Evolutionary conservation across 140 eudicot species (phyloP), one percentile per base, ranked within the genome.

Genomic region (Erigeron philadelphicus): DNA sequence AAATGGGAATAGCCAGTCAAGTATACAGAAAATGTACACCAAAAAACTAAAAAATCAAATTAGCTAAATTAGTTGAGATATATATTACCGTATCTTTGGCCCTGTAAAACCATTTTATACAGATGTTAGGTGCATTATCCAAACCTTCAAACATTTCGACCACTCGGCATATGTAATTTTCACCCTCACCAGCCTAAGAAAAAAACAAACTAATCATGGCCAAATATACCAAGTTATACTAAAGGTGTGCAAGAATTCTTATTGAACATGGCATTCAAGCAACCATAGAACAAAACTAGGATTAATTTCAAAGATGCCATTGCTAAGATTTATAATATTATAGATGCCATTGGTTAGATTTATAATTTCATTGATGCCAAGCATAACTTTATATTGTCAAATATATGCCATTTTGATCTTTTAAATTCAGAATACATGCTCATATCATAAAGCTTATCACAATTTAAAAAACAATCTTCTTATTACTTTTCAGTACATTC

Each of bases 101-200:
- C 48, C 97, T 71, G 50, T 90, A 90, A 68, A 80, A 90, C 97
- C 97, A 90, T 57, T 85, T 95, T 19, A 94, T 90, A 44, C 72
- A 66, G 19, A 90, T 79, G 21, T 81, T 77, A 11, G 76, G 70
- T 7, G 10, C 47, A 23, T 85, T 87, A 65, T 89, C 90, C 1
- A 69, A 75, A 17, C 85, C 95, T 61, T 89, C 88, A 68, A 93
- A 93, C 81, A 93, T 57, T 71, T 93, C 99, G 0, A 89, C 71
- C 3, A 93, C 75, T 75, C 84, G 81, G 19, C 99, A 81, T 0
- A 93, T 93, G 68, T 77, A 93, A 38, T 66, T 87, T 1, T 81
- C 38, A 3, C 5, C 38, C 38, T 31, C 90, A 17, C 74, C 82
- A 53, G 85, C 85, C 88, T 83, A 55, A 13, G 9, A 10, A 46